phyloP scores from a whole-genome alignment of 345 rosid species.

The Eucalyptus cloeziana region DNA sequence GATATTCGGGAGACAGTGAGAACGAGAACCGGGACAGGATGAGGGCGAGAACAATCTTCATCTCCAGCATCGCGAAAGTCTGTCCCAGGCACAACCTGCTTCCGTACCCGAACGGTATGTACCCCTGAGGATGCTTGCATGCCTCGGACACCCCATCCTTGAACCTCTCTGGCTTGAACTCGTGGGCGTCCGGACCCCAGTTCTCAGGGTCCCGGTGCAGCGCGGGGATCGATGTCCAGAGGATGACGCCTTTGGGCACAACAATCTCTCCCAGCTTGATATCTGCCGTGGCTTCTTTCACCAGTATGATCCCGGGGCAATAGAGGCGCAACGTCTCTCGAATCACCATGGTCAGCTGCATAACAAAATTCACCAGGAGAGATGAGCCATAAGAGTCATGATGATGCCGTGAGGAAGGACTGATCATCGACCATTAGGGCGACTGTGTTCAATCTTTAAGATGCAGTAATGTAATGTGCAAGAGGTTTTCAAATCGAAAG shows the following conservation, averaged over 20 bases:
- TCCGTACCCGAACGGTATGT: slow-evolving; percentile 20
- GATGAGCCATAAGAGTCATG: background rate
- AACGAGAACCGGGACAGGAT: slow-evolving; percentile 15
- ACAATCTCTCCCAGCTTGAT: slow-evolving; percentile 9
- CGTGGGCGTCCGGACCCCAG: slow-evolving; percentile 36
- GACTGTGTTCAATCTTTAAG: background rate
- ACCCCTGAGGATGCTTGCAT: slow-evolving; percentile 17
- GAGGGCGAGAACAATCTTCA: slow-evolving; percentile 5
- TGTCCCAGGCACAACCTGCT: slow-evolving; percentile 17
- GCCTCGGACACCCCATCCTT: slow-evolving; percentile 14
- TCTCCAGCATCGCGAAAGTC: slow-evolving; percentile 21
- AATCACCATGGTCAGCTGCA: slow-evolving; percentile 12
- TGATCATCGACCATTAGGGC: background rate
- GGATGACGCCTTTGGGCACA: slow-evolving; percentile 15
- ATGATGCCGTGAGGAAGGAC: background rate
- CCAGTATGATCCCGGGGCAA: background rate
- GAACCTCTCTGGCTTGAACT: slow-evolving; percentile 37
- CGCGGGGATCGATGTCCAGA: background rate
- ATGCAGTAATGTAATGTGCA: background rate
- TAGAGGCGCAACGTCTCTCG: slow-evolving; percentile 12
- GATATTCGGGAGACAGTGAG: slow-evolving; percentile 8
- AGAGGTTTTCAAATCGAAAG: background rate
- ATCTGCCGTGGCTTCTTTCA: slow-evolving; percentile 1
- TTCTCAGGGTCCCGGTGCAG: slow-evolving; percentile 10
- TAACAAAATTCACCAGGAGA: background rate